These are phyloP conservation scores for Coemansia furcata DNA, from an alignment of 192 early-diverging fungal species.

Conservation along the genomic window DNA sequence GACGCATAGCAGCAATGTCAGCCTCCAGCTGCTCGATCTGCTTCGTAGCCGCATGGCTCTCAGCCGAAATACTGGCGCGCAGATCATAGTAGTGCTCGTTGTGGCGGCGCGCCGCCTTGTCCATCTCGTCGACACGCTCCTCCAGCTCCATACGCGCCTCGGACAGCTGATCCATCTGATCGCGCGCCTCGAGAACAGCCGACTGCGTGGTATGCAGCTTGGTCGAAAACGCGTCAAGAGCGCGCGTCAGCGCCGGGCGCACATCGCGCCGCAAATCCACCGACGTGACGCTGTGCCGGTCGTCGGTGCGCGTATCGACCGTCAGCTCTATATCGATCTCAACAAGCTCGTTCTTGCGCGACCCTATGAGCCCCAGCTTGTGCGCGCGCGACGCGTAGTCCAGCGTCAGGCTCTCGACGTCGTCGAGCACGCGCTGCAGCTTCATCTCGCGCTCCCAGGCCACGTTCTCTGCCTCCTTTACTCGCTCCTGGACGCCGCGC, in stretches of 20 bases:
- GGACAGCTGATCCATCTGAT: slow-evolving; percentile 44
- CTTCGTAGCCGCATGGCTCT: slow-evolving; percentile 31
- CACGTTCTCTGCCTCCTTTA: slow-evolving; percentile 57
- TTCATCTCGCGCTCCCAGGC: slow-evolving; percentile 70
- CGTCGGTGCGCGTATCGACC: slow-evolving; percentile 36
- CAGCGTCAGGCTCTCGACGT: slow-evolving; percentile 50
- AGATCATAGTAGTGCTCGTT: slow-evolving; percentile 49
- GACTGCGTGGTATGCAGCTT: slow-evolving; percentile 46
- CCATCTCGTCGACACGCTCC: slow-evolving; percentile 46
- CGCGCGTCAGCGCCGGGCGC: slow-evolving; percentile 43
- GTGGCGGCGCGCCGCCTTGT: slow-evolving; percentile 44
- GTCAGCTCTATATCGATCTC: slow-evolving; percentile 42
- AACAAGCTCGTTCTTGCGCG: slow-evolving; percentile 12
- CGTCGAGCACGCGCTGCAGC: slow-evolving; percentile 65
- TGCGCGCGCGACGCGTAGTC: slow-evolving; percentile 50
- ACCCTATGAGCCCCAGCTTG: slow-evolving; percentile 47
- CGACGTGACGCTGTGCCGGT: slow-evolving; percentile 39
- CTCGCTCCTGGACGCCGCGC: slow-evolving; percentile 52
- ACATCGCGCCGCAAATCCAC: slow-evolving; percentile 48
- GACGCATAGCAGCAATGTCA: slow-evolving; percentile 48
- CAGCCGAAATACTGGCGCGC: slow-evolving; percentile 38
- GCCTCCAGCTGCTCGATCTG: slow-evolving; percentile 53
- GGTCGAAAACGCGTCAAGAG: slow-evolving; percentile 47
- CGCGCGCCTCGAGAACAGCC: slow-evolving; percentile 37
- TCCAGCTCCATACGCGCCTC: slow-evolving; percentile 49